Evolutionary conservation across 768 basidiomycete species (phyloP).

Genomic region (Leccinum incarnatum): DNA sequence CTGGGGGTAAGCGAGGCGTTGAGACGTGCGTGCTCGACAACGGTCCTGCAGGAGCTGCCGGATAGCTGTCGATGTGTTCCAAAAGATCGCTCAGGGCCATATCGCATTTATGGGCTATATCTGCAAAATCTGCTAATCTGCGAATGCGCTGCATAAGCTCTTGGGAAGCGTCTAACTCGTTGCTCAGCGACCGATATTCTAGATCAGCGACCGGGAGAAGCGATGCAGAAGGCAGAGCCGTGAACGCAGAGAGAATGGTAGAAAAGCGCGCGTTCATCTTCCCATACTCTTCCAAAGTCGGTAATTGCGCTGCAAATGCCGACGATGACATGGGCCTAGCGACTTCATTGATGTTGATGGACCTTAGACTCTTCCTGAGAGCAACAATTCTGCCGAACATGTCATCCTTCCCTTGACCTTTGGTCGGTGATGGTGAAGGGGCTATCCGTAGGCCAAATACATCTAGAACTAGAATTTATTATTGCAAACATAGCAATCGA

Average conservation of each 20-base stretch:
- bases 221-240: slow-evolving; percentile 43
- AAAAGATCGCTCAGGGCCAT: slow-evolving; percentile 78
- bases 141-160: slow-evolving; percentile 50
- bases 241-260: slow-evolving; percentile 43
- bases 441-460: slow-evolving; percentile 50
- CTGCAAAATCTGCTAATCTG: slow-evolving; percentile 52
- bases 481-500: not conserved
- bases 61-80: slow-evolving; percentile 84
- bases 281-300: slow-evolving; percentile 46
- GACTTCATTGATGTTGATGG: slow-evolving; percentile 56
- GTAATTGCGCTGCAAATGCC: slow-evolving; percentile 43
- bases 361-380: slow-evolving; percentile 58
- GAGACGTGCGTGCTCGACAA: slow-evolving; percentile 51
- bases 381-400: slow-evolving; percentile 49
- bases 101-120: slow-evolving; percentile 58
- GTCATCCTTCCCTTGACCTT: slow-evolving; percentile 41
- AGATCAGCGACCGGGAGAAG: slow-evolving; percentile 43
- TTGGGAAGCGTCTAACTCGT: slow-evolving; percentile 54
- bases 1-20: slow-evolving; percentile 45
- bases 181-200: slow-evolving; percentile 61
- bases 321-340: slow-evolving; percentile 41
- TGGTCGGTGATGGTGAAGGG: slow-evolving; percentile 33
- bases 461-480: slow-evolving; percentile 39
- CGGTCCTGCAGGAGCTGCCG: slow-evolving; percentile 51
- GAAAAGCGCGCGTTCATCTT: slow-evolving; percentile 48